Evolutionary conservation across 2,329 filamentous ascomycete genomes (phyloP).

Genomic region (Diaporthe sp.): DNA sequence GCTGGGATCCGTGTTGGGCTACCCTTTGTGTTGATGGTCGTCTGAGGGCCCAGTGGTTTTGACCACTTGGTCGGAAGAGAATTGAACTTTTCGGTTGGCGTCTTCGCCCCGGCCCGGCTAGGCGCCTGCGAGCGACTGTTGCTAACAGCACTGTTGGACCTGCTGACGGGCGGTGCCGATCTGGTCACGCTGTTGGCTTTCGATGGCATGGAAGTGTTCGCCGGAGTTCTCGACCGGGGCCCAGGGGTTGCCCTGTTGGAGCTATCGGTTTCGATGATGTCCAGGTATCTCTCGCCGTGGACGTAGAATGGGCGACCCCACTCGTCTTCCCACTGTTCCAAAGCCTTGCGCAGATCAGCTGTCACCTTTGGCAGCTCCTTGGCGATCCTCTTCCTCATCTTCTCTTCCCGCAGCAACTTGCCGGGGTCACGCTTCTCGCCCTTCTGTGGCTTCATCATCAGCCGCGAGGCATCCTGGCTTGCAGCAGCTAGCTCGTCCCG

Average conservation of each 20-base stretch:
- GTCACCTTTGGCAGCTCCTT: slow-evolving; percentile 96
- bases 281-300: slow-evolving; percentile 91
- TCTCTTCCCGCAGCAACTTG: slow-evolving; percentile 94
- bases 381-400: slow-evolving; percentile 97
- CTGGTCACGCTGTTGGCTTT: slow-evolving; percentile 61
- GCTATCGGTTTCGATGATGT: slow-evolving; percentile 79
- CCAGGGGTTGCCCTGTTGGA: slow-evolving; percentile 69
- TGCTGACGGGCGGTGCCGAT: slow-evolving; percentile 51
- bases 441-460: slow-evolving; percentile 92
- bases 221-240: slow-evolving; percentile 82
- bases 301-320: slow-evolving; percentile 95
- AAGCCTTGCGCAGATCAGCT: slow-evolving; percentile 82
- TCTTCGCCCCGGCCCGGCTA: slow-evolving; percentile 64
- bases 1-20: slow-evolving; percentile 80
- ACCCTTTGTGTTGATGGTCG: slow-evolving; percentile 52
- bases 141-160: slow-evolving; percentile 52
- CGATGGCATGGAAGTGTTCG: slow-evolving; percentile 57
- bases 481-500: slow-evolving; percentile 90
- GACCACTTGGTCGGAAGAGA: slow-evolving; percentile 51
- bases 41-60: slow-evolving; percentile 46
- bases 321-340: slow-evolving; percentile 93
- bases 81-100: slow-evolving; percentile 60
- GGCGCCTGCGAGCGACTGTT: slow-evolving; percentile 52
- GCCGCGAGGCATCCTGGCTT: slow-evolving; percentile 92
- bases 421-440: slow-evolving; percentile 95